Evolutionary conservation across 2,329 filamentous ascomycete genomes (phyloP).

Genomic region (Epicoccum sorghinum): DNA sequence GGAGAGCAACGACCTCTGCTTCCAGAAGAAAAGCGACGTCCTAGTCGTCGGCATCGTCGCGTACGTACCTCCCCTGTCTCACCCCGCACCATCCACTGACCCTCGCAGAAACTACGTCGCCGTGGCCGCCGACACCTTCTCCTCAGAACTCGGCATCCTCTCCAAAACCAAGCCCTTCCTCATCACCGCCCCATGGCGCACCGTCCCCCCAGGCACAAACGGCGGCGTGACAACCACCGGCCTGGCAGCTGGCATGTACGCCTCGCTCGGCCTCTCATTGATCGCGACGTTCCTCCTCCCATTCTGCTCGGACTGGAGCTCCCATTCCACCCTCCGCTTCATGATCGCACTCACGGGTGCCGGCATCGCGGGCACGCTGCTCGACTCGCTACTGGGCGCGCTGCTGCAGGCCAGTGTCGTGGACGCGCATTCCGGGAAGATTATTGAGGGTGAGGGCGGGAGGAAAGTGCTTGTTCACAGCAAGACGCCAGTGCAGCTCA

Average conservation of each 20-base stretch:
- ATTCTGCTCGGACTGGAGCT: slow-evolving; percentile 60
- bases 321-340: slow-evolving; percentile 43
- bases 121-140: slow-evolving; percentile 91
- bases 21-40: slow-evolving; percentile 46
- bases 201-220: slow-evolving; percentile 90
- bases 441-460: slow-evolving; percentile 86
- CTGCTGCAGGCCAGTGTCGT: slow-evolving; percentile 84
- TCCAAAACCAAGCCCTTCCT: slow-evolving; percentile 77
- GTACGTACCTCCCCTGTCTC: slow-evolving; percentile 32
- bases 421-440: slow-evolving; percentile 81
- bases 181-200: slow-evolving; percentile 80
- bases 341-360: slow-evolving; percentile 67
- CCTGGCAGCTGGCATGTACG: slow-evolving; percentile 73
- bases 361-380: slow-evolving; percentile 78
- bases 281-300: slow-evolving; percentile 72
- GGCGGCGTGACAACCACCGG: slow-evolving; percentile 84
- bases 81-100: slow-evolving; percentile 23
- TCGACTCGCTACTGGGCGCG: slow-evolving; percentile 88
- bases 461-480: slow-evolving; percentile 56
- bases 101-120: slow-evolving; percentile 81
- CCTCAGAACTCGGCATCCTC: slow-evolving; percentile 92
- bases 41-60: slow-evolving; percentile 57
- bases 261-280: slow-evolving; percentile 72
- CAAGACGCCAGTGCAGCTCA: slow-evolving; percentile 35
- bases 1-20: slow-evolving; percentile 46